These are phyloP conservation scores for Thalia dealbata DNA, from an alignment of 176 grass and related monocot genomes.

Conservation along the genomic window DNA sequence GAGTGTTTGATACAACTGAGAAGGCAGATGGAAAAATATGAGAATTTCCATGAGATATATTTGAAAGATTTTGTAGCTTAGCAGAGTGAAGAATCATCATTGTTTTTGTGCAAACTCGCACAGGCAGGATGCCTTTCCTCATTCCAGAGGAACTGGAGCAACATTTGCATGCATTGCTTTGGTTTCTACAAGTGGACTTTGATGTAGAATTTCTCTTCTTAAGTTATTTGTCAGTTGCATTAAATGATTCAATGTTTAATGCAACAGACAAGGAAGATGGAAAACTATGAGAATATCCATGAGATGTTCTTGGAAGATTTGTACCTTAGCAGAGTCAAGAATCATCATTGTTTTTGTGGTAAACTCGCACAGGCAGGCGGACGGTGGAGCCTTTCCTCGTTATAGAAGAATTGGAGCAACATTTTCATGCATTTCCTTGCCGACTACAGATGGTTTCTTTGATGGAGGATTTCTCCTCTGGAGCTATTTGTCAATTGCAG, in stretches of 20 bases:
- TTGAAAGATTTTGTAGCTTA: neutral
- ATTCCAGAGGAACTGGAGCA: neutral
- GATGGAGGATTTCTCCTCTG: too few relatives aligned
- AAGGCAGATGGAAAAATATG: constrained; percentile 30
- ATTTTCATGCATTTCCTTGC: neutral
- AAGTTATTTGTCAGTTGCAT: too few relatives aligned
- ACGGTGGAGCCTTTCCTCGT: neutral
- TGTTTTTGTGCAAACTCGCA: neutral
- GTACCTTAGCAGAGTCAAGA: neutral
- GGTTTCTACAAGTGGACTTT: neutral
- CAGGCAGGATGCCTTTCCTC: neutral
- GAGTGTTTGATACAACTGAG: constrained; percentile 44
- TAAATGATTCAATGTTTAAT: too few relatives aligned
- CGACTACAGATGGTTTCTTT: neutral
- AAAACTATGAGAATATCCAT: constrained; percentile 1
- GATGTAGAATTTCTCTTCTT: too few relatives aligned
- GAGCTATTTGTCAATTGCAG: too few relatives aligned
- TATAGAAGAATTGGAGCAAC: neutral
- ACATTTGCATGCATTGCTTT: neutral
- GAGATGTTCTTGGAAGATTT: neutral
- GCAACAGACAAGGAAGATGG: constrained; percentile 41
- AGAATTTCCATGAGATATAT: neutral
- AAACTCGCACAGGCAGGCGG: neutral
- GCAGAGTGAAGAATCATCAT: neutral
- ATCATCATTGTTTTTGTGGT: neutral